Evolutionary conservation across 1,284 basidiomycete genomes (phyloP).

Genomic region (Malassezia japonica): DNA sequence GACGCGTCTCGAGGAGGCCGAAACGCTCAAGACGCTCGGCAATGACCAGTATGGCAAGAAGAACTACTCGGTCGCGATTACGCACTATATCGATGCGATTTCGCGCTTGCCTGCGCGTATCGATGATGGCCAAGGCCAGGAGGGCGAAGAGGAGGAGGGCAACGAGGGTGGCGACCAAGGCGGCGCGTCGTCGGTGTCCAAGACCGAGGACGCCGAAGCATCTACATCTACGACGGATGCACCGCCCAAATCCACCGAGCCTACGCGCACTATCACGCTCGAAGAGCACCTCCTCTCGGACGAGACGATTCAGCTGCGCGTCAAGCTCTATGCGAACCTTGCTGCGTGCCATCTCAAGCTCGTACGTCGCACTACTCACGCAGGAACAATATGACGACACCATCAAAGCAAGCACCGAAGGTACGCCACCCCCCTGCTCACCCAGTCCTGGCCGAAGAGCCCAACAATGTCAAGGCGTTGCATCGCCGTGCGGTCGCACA

Average conservation of each 20-base stretch:
- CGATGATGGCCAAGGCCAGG: background rate
- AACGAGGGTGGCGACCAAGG: background rate
- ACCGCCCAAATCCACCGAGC: background rate
- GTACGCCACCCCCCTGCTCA: background rate
- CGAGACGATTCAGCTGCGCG: slow-evolving; percentile 8
- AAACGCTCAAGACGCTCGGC: slow-evolving; percentile 5
- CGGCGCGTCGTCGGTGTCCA: background rate
- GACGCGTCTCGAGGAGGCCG: slow-evolving; percentile 3
- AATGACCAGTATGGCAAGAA: slow-evolving; percentile 6
- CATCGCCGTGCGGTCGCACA: slow-evolving; percentile 81
- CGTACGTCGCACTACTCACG: background rate
- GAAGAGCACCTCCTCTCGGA: slow-evolving; percentile 1
- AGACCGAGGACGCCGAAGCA: background rate
- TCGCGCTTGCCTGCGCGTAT: slow-evolving; percentile 11
- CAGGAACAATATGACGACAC: slow-evolving; percentile 54
- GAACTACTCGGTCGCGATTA: slow-evolving; percentile 5
- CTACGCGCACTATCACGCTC: background rate
- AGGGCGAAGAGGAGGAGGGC: background rate
- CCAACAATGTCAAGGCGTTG: slow-evolving; percentile 71
- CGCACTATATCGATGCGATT: slow-evolving; percentile 8
- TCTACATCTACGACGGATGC: background rate
- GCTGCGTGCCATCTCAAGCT: slow-evolving; percentile 68
- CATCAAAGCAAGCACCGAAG: slow-evolving; percentile 62
- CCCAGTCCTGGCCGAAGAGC: slow-evolving; percentile 63
- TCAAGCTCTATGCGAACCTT: slow-evolving; percentile 61